Evolutionary conservation across 1,284 basidiomycete genomes (phyloP).

Genomic region (Thelephora terrestris): DNA sequence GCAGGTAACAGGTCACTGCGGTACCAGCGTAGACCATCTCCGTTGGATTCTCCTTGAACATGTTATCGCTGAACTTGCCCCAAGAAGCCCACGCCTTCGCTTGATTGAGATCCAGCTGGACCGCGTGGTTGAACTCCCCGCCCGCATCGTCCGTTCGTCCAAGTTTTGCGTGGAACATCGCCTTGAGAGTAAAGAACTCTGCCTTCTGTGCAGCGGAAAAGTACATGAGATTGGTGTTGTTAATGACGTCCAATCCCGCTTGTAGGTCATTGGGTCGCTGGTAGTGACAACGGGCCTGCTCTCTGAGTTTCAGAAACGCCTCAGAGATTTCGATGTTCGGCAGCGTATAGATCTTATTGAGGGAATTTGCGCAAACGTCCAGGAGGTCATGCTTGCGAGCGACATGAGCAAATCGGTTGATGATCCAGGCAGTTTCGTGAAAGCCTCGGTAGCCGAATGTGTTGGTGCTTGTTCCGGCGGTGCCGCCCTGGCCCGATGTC

Average conservation of each 20-base stretch:
- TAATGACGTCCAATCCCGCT: constrained; percentile 95
- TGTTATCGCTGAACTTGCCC: constrained; percentile 90
- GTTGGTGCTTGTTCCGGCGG: constrained; percentile 49
- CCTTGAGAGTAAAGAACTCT: constrained; percentile 99
- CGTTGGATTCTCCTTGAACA: constrained; percentile 78
- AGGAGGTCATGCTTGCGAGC: constrained; percentile 95
- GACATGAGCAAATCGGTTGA: constrained; percentile 99
- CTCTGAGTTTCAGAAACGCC: constrained; percentile 96
- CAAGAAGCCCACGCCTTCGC: constrained; percentile 99
- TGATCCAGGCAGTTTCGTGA: constrained; percentile 99
- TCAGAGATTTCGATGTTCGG: constrained; percentile 99
- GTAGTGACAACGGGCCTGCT: constrained; percentile 99
- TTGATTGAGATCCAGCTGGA: constrained; percentile 91
- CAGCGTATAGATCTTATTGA: constrained; percentile 97
- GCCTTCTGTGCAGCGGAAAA: constrained; percentile 94
- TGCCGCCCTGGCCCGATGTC: constrained; percentile 36
- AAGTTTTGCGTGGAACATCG: constrained; percentile 94
- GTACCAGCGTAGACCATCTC: constrained; percentile 77
- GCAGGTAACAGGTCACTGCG: constrained; percentile 96
- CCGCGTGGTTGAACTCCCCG: constrained; percentile 87
- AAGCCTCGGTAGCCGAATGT: constrained; percentile 98
- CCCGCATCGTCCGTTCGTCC: constrained; percentile 88
- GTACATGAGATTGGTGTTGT: constrained; percentile 99
- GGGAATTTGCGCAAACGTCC: constrained; percentile 90
- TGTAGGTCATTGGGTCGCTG: constrained; percentile 91